A percentile compares a stretch with the other conserved stretches of the same genome.
Conservation (phyloP, 129 eudicot genomes). For the Glebionis coronaria region DNA sequence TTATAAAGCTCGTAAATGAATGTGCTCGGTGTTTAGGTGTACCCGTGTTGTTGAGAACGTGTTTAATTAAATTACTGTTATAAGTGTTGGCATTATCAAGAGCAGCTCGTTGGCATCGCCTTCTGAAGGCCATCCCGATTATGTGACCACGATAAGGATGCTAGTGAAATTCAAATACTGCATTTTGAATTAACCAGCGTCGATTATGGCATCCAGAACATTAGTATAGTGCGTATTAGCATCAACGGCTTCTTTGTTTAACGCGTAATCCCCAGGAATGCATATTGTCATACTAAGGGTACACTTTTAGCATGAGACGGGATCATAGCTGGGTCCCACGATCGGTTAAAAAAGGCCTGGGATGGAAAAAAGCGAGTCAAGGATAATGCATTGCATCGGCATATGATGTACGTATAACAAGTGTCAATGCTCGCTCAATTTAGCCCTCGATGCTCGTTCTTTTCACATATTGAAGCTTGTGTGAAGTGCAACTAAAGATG, state of each 20-base stretch:
- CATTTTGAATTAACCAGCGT: conserved; percentile 93
- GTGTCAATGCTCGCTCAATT: no score
- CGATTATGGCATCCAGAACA: conserved; percentile 81
- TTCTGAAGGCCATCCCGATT: conserved; percentile 86
- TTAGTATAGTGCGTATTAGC: conserved; percentile 71
- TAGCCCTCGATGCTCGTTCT: no score
- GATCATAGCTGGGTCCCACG: conserved; percentile 54
- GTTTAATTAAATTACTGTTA: conserved; percentile 71
- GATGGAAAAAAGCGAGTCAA: conserved; percentile 86
- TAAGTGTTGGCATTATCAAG: conserved; percentile 75
- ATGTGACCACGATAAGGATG: conserved; percentile 69
- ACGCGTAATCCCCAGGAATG: conserved; percentile 75
- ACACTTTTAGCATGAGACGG: conserved; percentile 75
- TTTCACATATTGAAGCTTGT: no score
- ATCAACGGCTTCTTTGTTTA: conserved; percentile 80
- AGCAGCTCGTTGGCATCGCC: conserved; percentile 65
- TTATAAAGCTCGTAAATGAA: conserved; percentile 84
- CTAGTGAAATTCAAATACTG: conserved; percentile 65
- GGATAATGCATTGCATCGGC: no score
- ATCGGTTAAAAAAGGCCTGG: conserved; percentile 78
- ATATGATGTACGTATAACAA: no score
- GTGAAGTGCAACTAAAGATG: no score
- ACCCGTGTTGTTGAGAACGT: conserved; percentile 64
- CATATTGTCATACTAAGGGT: conserved; percentile 75
- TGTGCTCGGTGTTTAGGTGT: conserved; percentile 88